Evolutionary conservation across 2,329 filamentous ascomycete genomes (phyloP).

Genomic region (Colletotrichum acutatum): DNA sequence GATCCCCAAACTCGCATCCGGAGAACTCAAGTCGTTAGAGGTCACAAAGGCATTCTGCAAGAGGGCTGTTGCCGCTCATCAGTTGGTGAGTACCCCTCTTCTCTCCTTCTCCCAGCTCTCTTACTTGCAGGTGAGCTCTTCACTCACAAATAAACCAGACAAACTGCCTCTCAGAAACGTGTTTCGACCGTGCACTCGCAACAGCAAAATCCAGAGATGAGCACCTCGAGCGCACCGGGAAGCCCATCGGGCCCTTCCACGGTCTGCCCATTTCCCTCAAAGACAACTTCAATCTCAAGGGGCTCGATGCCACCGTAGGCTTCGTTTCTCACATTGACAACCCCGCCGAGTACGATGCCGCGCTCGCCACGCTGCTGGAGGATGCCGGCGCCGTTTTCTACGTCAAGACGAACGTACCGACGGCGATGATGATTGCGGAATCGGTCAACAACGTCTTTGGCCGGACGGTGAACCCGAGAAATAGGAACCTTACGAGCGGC

Average conservation of each 20-base stretch:
- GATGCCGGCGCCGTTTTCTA: conserved; percentile 64
- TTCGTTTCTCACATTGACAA: conserved; percentile 71
- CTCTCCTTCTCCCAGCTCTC: conserved; percentile 39
- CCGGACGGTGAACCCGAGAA: conserved; percentile 70
- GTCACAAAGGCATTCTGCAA: conserved; percentile 67
- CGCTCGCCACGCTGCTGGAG: conserved; percentile 54
- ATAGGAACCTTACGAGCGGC: conserved; percentile 68
- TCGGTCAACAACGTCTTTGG: conserved; percentile 74
- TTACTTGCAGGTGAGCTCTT: background rate
- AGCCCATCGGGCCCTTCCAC: conserved; percentile 71
- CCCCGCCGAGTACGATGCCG: conserved; percentile 58
- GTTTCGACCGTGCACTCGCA: conserved; percentile 63
- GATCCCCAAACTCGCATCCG: conserved; percentile 47
- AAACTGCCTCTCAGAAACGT: conserved; percentile 64
- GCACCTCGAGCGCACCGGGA: conserved; percentile 57
- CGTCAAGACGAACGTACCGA: conserved; percentile 68
- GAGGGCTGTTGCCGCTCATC: conserved; percentile 51
- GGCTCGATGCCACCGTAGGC: conserved; percentile 69
- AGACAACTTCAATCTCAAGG: conserved; percentile 74
- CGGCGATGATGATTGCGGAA: conserved; percentile 77
- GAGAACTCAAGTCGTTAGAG: conserved; percentile 52
- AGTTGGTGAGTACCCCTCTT: conserved; percentile 28
- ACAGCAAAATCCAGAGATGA: conserved; percentile 61
- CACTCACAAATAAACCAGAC: conserved; percentile 41
- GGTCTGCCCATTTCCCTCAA: conserved; percentile 75